Conservation (phyloP, 176 grass and related monocot genomes). For the Aegilops tauschii region DNA sequence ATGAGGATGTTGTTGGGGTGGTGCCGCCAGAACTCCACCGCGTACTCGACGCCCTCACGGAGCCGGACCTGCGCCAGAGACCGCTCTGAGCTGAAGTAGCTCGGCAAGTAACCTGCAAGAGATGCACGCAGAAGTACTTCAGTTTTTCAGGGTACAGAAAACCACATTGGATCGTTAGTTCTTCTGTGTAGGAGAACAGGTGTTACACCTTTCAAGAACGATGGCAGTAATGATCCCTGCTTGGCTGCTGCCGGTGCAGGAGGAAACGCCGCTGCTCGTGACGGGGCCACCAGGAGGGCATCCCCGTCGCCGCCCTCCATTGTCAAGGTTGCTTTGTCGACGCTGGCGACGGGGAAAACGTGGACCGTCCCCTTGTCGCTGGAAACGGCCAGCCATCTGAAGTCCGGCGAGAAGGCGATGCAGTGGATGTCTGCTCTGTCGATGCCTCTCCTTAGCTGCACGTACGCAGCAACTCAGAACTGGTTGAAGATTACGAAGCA, state of each 20-base stretch:
- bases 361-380: constrained; percentile 86
- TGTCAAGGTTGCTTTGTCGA: constrained; percentile 19
- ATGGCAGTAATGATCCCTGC: not conserved
- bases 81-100: constrained; percentile 67
- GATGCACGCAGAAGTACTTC: not conserved
- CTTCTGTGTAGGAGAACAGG: not conserved
- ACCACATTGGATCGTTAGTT: not conserved
- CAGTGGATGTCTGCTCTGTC: constrained; percentile 74
- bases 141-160: not conserved
- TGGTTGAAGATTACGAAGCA: no score
- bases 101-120: constrained; percentile 49
- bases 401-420: constrained; percentile 63
- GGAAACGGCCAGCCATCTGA: constrained; percentile 68
- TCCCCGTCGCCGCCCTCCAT: not conserved
- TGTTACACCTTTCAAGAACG: not conserved
- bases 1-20: constrained; percentile 53
- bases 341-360: constrained; percentile 48
- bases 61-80: constrained; percentile 67
- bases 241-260: not conserved
- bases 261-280: not conserved
- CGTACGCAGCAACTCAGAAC: not conserved
- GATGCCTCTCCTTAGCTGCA: constrained; percentile 63
- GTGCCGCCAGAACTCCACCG: constrained; percentile 58
- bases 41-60: constrained; percentile 50
- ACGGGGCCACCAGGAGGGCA: no score